A percentile compares a stretch with the other conserved stretches of the same genome.
Conservation (phyloP, 495 filamentous ascomycete genomes). For the Hyaloscypha hepaticicola region DNA sequence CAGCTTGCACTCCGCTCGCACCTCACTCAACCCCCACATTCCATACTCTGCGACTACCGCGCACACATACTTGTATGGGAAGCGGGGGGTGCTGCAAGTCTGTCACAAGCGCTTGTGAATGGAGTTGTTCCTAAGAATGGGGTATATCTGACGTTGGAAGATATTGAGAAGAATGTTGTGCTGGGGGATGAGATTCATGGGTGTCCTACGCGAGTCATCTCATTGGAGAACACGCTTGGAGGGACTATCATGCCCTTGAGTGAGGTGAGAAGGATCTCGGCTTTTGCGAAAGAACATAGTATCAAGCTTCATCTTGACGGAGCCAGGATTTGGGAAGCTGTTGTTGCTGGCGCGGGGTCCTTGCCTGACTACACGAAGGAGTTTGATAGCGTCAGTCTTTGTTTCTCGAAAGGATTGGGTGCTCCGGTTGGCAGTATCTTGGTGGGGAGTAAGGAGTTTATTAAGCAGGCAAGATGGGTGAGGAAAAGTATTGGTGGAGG, state of each 20-base stretch:
- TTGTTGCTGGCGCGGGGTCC: slow-evolving; percentile 56
- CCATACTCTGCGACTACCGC: slow-evolving; percentile 65
- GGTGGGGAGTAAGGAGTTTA: slow-evolving; percentile 61
- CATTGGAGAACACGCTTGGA: slow-evolving; percentile 80
- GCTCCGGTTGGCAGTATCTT: slow-evolving; percentile 85
- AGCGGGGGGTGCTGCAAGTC: slow-evolving; percentile 64
- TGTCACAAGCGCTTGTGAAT: slow-evolving; percentile 60
- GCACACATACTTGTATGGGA: slow-evolving; percentile 69
- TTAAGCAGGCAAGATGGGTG: slow-evolving; percentile 74
- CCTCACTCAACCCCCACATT: slow-evolving; percentile 68
- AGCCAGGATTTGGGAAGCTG: slow-evolving; percentile 79
- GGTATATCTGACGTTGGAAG: slow-evolving; percentile 71
- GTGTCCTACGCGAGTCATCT: slow-evolving; percentile 77
- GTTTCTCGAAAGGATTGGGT: slow-evolving; percentile 87
- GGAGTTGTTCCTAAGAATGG: slow-evolving; percentile 63
- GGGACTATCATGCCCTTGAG: slow-evolving; percentile 74
- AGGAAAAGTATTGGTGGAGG: slow-evolving; percentile 86
- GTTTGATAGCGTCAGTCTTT: slow-evolving; percentile 80
- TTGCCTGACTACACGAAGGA: slow-evolving; percentile 66
- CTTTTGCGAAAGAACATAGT: slow-evolving; percentile 64
- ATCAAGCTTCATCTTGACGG: slow-evolving; percentile 84
- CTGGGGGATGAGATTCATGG: slow-evolving; percentile 56
- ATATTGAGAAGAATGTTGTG: slow-evolving; percentile 58
- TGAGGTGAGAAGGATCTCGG: slow-evolving; percentile 64
- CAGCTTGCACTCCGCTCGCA: slow-evolving; percentile 68